A percentile compares a stretch with the other conserved stretches of the same genome.
Evolutionary conservation across 805 yeast species (phyloP).

Genomic region (Debaryomyces maramus): DNA sequence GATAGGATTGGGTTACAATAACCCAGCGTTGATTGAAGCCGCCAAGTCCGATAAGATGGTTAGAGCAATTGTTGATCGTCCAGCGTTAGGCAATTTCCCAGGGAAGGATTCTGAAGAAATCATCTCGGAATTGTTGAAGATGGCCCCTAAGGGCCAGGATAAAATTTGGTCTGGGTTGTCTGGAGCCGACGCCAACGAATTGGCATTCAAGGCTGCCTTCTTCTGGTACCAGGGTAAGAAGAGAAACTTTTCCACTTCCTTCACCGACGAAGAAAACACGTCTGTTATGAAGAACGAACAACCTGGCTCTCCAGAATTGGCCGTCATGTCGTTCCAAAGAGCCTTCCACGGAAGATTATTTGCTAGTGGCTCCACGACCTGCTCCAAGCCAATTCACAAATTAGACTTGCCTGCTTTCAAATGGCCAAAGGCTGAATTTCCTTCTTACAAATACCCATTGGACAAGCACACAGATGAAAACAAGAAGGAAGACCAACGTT

Average conservation of each 20-base stretch:
- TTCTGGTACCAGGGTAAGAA: slow-evolving; percentile 70
- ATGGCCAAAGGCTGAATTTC: slow-evolving; percentile 97
- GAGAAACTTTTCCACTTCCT: slow-evolving; percentile 63
- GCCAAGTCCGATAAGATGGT: slow-evolving; percentile 44
- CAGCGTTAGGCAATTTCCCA: slow-evolving; percentile 83
- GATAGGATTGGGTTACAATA: slow-evolving; percentile 45
- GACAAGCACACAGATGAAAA: slow-evolving; percentile 64
- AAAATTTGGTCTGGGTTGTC: slow-evolving; percentile 78
- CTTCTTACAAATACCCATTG: slow-evolving; percentile 80
- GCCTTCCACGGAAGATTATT: slow-evolving; percentile 96
- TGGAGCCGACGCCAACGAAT: slow-evolving; percentile 87
- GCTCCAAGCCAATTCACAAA: slow-evolving; percentile 94
- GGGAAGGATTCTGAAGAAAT: slow-evolving; percentile 66
- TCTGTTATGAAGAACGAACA: slow-evolving; percentile 77
- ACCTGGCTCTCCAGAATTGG: slow-evolving; percentile 88
- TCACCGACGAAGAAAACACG: slow-evolving; percentile 65
- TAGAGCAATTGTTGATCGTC: slow-evolving; percentile 52
- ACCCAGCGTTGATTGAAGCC: slow-evolving; percentile 37
- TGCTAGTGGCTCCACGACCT: slow-evolving; percentile 87
- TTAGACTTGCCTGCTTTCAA: slow-evolving; percentile 88
- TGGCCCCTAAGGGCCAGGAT: slow-evolving; percentile 77
- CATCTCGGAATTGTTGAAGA: slow-evolving; percentile 47
- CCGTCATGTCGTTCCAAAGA: slow-evolving; percentile 80
- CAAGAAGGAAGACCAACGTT: slow-evolving; percentile 75
- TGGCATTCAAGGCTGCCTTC: slow-evolving; percentile 87